Base-by-base conservation (phyloP, 768 basidiomycete species). In the Pisolithus microcarpus region DNA sequence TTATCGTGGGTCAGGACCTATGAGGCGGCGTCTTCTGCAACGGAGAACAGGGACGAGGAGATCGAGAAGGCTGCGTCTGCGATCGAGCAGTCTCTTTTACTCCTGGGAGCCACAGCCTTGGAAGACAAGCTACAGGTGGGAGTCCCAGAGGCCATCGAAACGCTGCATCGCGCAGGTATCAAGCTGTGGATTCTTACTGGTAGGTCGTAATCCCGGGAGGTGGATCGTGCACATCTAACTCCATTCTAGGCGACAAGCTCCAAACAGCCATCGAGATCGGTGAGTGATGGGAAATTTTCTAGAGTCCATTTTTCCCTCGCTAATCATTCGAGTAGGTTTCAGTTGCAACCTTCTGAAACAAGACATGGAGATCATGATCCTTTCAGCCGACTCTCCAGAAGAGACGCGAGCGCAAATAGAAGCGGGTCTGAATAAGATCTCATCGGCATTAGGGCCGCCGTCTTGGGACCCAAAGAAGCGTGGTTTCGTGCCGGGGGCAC, bases 221-320 rank as follows among this genome's bases (percentile, higher is more conserved):
- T 15, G 37, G 44, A 15, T 45, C 37, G 10, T 23, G 19, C 19
- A 21, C 21, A 9, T 6, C 15, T 44, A 39, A 42, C 8, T 19
- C 48, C 18, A 42, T 24, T 37, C 4, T 55, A 87, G 90, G 94
- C 24, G 95, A 99, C 70, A 99, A 99, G 68, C 75, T 97, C 1
- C 94, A 98, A 67, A 99, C 95, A 1, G 95, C 95, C 13, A 97
- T 99, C 62, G 95, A 97, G 65, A 98, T 99, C 55, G 95, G 78
- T 75, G 49, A 21, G 40, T 44, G 6, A 44, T 52, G 15, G 61
- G 26, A 45, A 31, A 15, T 1, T 15, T 21, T 19, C 45, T 10
- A 4, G 44, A 15, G 11, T 19, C 21, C 23, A 6, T 16, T n/a
- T 46, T 58, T 21, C 6, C 15, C 40, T n/a, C 19, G 40, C 38